Conservation (phyloP, 1,284 basidiomycete genomes). For the Ceratobasidium sp. region DNA sequence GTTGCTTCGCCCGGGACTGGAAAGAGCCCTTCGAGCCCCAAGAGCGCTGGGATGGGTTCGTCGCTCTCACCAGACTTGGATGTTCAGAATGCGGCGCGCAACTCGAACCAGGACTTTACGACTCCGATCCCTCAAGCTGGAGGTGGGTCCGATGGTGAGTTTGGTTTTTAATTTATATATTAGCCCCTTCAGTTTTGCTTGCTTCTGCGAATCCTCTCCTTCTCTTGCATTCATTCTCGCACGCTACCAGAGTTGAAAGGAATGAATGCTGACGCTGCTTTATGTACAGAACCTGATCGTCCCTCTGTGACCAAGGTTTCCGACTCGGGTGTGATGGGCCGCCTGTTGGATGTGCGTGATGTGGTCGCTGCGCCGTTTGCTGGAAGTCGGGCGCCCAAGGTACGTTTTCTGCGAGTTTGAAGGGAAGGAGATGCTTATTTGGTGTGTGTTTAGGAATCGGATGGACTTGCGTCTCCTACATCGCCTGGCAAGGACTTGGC, state of each 20-base stretch:
- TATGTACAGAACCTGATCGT: background rate
- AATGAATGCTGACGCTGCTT: too few species aligned
- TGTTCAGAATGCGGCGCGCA: constrained; percentile 15
- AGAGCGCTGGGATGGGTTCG: background rate
- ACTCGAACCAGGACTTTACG: constrained; percentile 12
- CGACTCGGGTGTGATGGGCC: constrained; percentile 14
- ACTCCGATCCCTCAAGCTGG: background rate
- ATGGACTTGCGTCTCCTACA: background rate
- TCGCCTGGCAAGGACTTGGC: background rate
- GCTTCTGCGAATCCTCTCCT: too few species aligned
- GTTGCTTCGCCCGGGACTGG: too few species aligned
- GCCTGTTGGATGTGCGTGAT: constrained; percentile 16
- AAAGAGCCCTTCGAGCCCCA: too few species aligned
- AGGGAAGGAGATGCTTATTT: background rate
- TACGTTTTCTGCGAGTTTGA: background rate
- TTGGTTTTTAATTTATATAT: too few species aligned
- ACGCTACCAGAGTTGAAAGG: background rate
- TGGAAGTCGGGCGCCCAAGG: constrained; percentile 23
- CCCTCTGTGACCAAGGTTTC: constrained; percentile 30
- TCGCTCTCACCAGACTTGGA: constrained; percentile 11
- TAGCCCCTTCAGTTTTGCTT: too few species aligned
- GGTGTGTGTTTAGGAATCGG: background rate
- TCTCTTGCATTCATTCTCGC: background rate
- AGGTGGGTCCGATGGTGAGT: background rate
- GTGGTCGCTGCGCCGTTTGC: constrained; percentile 24